Base-by-base conservation (phyloP, 805 yeast species). In the Lipomyces sp. region DNA sequence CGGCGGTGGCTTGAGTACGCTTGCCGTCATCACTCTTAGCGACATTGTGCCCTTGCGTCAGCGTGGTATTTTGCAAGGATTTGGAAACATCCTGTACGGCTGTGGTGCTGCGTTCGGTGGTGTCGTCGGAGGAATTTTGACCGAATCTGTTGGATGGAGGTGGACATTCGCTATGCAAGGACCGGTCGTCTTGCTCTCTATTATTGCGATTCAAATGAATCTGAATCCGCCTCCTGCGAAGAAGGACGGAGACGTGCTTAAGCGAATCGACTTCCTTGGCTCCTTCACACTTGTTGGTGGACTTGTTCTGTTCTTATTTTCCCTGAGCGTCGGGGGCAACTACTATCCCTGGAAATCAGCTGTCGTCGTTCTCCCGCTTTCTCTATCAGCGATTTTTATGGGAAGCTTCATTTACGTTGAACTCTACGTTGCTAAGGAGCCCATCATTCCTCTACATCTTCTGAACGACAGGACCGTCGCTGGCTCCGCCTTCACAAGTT, bases 1-100 rank as follows among this genome's bases (percentile, higher is more conserved):
- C 14, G 95, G 95, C 14, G 91, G 95, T 4, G 95, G 95, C 0
- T 77, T 87, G 62, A 79, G 82, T 45, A 75, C 90, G 0, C 70
- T 86, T 60, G 77, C 86, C 19, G 83, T 95, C 8, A 84, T 87
- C 49, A 76, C 88, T 3, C 76, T 83, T 59, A 80, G 86, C 23
- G 96, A 88, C 66, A 70, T 86, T 39, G 81, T 88, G 24, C 81
- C 93, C 1, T 40, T 84, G 53, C 74, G 91, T 50, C 79, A 83
- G 38, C 74, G 96, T 51, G 96, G 95, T 1, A 65, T 85, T 31
- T 86, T 79, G 66, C 96, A 88, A 64, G 96, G 96, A 0, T 64
- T 84, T 40, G 84, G 84, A 26, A 88, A 88, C 65, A 72, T 88
- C 21, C 80, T 80, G 35, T 89, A 76, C 61, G 91, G 89, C 4